Percentiles rank a stretch among this genome's conserved stretches.
Conservation (phyloP, 805 yeast genomes). For the Candida khao-thaluensis region DNA sequence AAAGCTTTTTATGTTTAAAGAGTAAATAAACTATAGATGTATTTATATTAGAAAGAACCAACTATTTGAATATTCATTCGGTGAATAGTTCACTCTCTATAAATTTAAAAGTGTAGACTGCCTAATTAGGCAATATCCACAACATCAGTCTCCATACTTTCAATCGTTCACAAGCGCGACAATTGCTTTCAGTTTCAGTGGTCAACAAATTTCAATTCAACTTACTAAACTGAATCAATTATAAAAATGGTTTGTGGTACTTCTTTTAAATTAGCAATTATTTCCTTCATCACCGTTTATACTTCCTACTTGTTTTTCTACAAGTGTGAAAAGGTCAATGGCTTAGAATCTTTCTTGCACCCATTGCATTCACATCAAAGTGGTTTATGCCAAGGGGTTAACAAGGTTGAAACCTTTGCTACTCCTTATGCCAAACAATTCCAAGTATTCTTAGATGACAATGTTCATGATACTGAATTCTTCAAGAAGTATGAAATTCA, state of each 20-base stretch:
- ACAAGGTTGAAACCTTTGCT: constrained; percentile 25
- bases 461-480: constrained; percentile 37
- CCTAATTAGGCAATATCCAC: constrained; percentile 3
- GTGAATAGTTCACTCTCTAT: no score
- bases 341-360: constrained; percentile 31
- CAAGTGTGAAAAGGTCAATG: constrained; percentile 38
- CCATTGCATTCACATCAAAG: constrained; percentile 39
- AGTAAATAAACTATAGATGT: no score
- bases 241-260: constrained; percentile 10
- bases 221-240: neutral
- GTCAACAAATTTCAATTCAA: constrained; percentile 7
- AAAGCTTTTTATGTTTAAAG: no score
- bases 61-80: no score
- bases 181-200: constrained; percentile 9
- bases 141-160: neutral
- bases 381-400: constrained; percentile 33
- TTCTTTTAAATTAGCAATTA: constrained; percentile 16
- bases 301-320: constrained; percentile 37
- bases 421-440: constrained; percentile 31
- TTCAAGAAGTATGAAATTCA: constrained; percentile 33
- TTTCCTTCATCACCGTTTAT: constrained; percentile 30
- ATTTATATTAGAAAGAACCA: constrained; percentile 1
- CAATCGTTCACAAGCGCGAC: constrained; percentile 9
- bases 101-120: constrained; percentile 4
- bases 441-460: constrained; percentile 31